A percentile compares a stretch with the other conserved stretches of the same genome.
Evolutionary conservation across 1,284 basidiomycete species (phyloP).

Genomic region (Hemileia vastatrix): DNA sequence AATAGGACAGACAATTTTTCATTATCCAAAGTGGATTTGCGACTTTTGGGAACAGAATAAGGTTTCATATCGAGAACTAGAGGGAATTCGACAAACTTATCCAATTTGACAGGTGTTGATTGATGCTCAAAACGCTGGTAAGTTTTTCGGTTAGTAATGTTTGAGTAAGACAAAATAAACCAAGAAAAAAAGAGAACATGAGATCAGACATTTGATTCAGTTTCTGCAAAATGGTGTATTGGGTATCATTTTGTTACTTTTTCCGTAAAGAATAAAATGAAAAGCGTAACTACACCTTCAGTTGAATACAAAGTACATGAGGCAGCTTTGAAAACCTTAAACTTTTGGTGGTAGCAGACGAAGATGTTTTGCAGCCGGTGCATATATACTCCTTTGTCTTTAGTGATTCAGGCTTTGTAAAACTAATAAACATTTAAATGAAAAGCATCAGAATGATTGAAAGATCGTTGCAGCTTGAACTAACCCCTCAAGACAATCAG

Average conservation of each 20-base stretch:
- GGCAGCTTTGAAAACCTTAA: conserved; percentile 5
- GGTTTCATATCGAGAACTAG: conserved; percentile 17
- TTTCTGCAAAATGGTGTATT: no score
- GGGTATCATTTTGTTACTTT: no score
- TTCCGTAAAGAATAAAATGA: no score
- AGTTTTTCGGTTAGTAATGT: no score
- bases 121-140: conserved; percentile 21
- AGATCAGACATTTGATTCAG: no score
- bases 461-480: not conserved
- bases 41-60: conserved; percentile 1
- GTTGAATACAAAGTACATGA: conserved; percentile 21
- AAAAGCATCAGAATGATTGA: not conserved
- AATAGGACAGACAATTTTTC: no score
- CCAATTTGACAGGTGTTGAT: conserved; percentile 4
- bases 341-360: conserved; percentile 12
- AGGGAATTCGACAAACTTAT: conserved; percentile 17
- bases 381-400: conserved; percentile 17
- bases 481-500: conserved; percentile 17
- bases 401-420: conserved; percentile 9
- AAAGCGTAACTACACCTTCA: no score
- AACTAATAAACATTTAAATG: conserved; percentile 1
- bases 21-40: no score
- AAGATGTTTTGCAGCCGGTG: not conserved
- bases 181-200: no score
- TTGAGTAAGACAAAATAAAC: no score